Conservation (phyloP, 257 asterid species). For the Fraxinus cuspidata region DNA sequence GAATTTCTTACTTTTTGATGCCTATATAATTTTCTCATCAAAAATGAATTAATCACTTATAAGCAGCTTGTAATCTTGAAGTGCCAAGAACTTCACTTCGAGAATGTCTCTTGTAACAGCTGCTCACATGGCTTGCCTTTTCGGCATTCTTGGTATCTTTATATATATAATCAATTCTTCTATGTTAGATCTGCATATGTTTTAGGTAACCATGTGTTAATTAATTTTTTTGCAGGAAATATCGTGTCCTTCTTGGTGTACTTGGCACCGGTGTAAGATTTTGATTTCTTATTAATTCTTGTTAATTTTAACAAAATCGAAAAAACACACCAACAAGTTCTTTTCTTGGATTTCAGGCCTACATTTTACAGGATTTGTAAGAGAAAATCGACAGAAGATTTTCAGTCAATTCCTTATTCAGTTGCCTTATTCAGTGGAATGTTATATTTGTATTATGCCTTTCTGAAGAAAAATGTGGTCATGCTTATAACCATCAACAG, state of each 20-base stretch:
- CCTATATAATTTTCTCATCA: slow-evolving; percentile 40
- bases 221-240: slow-evolving; percentile 48
- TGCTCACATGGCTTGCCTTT: slow-evolving; percentile 37
- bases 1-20: slow-evolving; percentile 21
- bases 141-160: slow-evolving; percentile 71
- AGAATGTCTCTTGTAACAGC: slow-evolving; percentile 44
- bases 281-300: neutral
- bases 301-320: neutral
- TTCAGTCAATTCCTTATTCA: slow-evolving; percentile 71
- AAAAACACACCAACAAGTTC: neutral
- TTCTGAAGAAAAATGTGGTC: slow-evolving; percentile 44
- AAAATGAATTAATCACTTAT: neutral
- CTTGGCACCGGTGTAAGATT: slow-evolving; percentile 69
- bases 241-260: slow-evolving; percentile 79
- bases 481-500: slow-evolving; percentile 59
- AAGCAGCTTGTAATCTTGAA: slow-evolving; percentile 8
- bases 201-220: neutral
- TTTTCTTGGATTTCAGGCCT: slow-evolving; percentile 43
- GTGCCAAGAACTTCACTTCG: slow-evolving; percentile 42
- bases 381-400: slow-evolving; percentile 76
- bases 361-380: slow-evolving; percentile 59
- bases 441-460: slow-evolving; percentile 72
- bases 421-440: slow-evolving; percentile 78
- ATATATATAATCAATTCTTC: no score
- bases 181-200: neutral